These are phyloP conservation scores for Nothophoma quercina DNA, from an alignment of 2,329 filamentous ascomycete species.

Conservation along the genomic window DNA sequence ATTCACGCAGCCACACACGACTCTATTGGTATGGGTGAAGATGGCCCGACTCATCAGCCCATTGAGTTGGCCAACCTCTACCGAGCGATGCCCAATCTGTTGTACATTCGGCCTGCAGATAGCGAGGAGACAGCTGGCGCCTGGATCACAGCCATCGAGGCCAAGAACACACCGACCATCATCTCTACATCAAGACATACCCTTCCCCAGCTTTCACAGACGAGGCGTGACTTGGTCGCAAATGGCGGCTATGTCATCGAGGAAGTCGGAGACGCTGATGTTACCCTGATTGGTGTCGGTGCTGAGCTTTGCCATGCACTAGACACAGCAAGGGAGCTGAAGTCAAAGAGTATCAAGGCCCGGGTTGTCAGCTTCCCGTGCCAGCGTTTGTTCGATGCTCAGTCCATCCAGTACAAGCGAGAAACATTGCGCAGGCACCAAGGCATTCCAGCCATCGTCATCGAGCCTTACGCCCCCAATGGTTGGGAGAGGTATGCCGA, in stretches of 20 bases:
- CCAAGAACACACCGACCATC: slow-evolving; percentile 54
- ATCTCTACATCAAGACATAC: slow-evolving; percentile 59
- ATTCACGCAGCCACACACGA: slow-evolving; percentile 71
- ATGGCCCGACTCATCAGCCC: slow-evolving; percentile 70
- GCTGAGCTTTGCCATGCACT: slow-evolving; percentile 60
- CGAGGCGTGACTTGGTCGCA: slow-evolving; percentile 52
- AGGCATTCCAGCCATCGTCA: slow-evolving; percentile 60
- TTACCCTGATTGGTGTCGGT: slow-evolving; percentile 61
- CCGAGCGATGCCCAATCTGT: slow-evolving; percentile 68
- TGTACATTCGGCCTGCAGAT: slow-evolving; percentile 68
- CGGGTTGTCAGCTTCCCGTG: slow-evolving; percentile 61
- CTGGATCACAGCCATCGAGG: slow-evolving; percentile 58
- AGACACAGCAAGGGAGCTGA: slow-evolving; percentile 50
- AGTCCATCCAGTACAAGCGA: slow-evolving; percentile 56
- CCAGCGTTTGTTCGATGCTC: slow-evolving; percentile 59
- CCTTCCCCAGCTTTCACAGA: slow-evolving; percentile 52
- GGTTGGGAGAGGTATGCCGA: slow-evolving; percentile 69
- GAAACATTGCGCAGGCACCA: slow-evolving; percentile 54
- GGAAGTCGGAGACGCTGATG: slow-evolving; percentile 54
- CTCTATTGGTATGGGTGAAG: slow-evolving; percentile 62
- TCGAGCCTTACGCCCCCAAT: slow-evolving; percentile 66
- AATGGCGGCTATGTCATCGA: slow-evolving; percentile 58
- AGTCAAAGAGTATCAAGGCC: slow-evolving; percentile 51
- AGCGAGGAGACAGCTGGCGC: slow-evolving; percentile 66
- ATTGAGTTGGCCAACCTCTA: slow-evolving; percentile 65